Percentiles rank a stretch among this genome's conserved stretches.
Conservation (phyloP, 2,329 filamentous ascomycete genomes). For the Daldinia sp. region DNA sequence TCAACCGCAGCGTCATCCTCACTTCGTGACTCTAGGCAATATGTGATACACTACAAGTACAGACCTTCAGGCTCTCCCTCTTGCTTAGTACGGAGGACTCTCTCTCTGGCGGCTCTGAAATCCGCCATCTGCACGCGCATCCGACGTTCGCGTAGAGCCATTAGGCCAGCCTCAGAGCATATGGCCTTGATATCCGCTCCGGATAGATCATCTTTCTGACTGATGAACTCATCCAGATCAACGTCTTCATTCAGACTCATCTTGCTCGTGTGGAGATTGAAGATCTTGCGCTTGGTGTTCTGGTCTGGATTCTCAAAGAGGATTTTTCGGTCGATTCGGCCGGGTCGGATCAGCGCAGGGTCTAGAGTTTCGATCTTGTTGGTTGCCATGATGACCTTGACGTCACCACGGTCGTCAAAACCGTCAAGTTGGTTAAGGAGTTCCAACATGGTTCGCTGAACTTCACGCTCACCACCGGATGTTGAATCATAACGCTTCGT, state of each 20-base stretch:
- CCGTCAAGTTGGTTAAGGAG: slow-evolving; percentile 98
- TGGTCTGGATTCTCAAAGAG: slow-evolving; percentile 77
- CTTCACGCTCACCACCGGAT: slow-evolving; percentile 95
- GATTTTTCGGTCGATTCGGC: slow-evolving; percentile 99
- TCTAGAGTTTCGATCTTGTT: slow-evolving; percentile 99
- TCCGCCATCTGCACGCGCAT: slow-evolving; percentile 99
- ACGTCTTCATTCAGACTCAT: slow-evolving; percentile 97
- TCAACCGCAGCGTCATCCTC: neutral
- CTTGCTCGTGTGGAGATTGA: slow-evolving; percentile 97
- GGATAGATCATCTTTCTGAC: slow-evolving; percentile 96
- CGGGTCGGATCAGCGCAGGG: slow-evolving; percentile 93
- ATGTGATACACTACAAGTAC: slow-evolving; percentile 80
- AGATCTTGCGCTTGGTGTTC: slow-evolving; percentile 97
- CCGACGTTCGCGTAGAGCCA: slow-evolving; percentile 92
- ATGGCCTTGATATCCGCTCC: slow-evolving; percentile 99
- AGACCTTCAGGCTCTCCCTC: slow-evolving; percentile 98
- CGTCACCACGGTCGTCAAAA: slow-evolving; percentile 97
- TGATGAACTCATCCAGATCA: slow-evolving; percentile 98
- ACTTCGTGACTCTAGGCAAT: slow-evolving; percentile 32
- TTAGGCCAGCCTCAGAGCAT: slow-evolving; percentile 94
- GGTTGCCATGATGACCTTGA: slow-evolving; percentile 99
- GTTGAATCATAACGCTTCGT: slow-evolving; percentile 99
- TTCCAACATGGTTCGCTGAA: slow-evolving; percentile 98
- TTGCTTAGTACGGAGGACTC: slow-evolving; percentile 97
- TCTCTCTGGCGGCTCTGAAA: slow-evolving; percentile 91